A percentile compares a stretch with the other conserved stretches of the same genome.
These are phyloP conservation scores for Boletellus deceptivus DNA, from an alignment of 1,284 basidiomycete genomes.

Conservation along the genomic window DNA sequence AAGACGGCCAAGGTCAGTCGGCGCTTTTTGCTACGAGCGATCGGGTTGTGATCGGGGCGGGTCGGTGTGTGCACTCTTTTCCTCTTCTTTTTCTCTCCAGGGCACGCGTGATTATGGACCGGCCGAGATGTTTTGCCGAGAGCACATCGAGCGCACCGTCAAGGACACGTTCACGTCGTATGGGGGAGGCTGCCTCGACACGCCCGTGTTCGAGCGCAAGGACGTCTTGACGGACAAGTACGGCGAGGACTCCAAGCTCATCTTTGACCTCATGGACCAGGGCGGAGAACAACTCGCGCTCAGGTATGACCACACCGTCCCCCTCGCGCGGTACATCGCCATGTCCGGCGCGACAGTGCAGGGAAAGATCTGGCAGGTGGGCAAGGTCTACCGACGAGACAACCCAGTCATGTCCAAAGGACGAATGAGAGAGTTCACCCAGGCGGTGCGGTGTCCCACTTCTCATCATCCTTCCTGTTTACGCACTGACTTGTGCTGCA, in stretches of 20 bases:
- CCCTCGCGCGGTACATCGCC: conserved; percentile 92
- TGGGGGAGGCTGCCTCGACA: conserved; percentile 93
- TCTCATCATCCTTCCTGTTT: not conserved
- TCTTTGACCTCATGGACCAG: conserved; percentile 97
- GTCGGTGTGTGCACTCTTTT: no score
- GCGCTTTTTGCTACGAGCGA: no score
- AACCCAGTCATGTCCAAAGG: conserved; percentile 98
- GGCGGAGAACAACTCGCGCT: conserved; percentile 97
- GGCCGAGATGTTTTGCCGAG: conserved; percentile 89
- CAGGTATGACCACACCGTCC: conserved; percentile 96
- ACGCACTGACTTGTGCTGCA: conserved; percentile 13
- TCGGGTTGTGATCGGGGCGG: not conserved
- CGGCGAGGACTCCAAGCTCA: conserved; percentile 96
- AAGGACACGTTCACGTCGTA: conserved; percentile 87
- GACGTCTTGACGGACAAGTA: conserved; percentile 96
- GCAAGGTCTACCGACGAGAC: conserved; percentile 96
- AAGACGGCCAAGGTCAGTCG: conserved; percentile 77
- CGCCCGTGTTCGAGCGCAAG: conserved; percentile 96
- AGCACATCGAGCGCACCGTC: conserved; percentile 88
- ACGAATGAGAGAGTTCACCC: conserved; percentile 97
- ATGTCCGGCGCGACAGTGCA: conserved; percentile 83
- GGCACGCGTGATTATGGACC: conserved; percentile 97
- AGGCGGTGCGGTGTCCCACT: conserved; percentile 67
- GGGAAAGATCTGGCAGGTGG: conserved; percentile 93
- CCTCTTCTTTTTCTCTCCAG: conserved; percentile 39